Base-by-base conservation (phyloP, 805 yeast genomes). In the Alloascoidea africana region DNA sequence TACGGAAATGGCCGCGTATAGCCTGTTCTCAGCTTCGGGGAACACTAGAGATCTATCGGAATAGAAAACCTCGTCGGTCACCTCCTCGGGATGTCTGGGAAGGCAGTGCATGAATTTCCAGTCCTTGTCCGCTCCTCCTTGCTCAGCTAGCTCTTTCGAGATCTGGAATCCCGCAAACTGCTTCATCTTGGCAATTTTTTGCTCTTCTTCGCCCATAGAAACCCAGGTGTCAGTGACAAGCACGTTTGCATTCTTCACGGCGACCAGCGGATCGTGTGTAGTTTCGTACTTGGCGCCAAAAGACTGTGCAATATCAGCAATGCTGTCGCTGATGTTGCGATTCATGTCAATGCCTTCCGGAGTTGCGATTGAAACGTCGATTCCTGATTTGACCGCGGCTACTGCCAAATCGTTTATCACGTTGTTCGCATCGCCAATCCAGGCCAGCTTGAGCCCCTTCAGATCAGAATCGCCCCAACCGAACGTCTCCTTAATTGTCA, bases 81-180 rank as follows among this genome's bases (percentile, higher is more conserved):
- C 98, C 59, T 91, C 98, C 56, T 87, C 96, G 17, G 73, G 70
- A 49, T 91, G 95, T 60, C 98, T 78, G 45, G 98, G 98, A 47
- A 91, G 66, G 59, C 98, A 91, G 57, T 91, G 98, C 97, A 91
- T 87, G 60, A 91, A 91, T 55, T 75, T 84, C 82, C 89, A 89
- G 52, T 70, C 59, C 14, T 63, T 38, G 40, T 67, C 66, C 34
- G 81, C 79, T 34, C 69, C 70, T 4, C 83, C 82, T 11, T 61
- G 51, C 8, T 50, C 39, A 17, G 81, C 70, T 62, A 87, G 63
- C 19, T 74, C 76, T 14, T 63, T 55, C 30, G 85, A 76, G 41
- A 91, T 78, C 62, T 85, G 96, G 67, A 77, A 91, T 1, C 94
- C 95, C 13, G 63, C 68, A 55, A 91, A 91, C 59, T 85, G 87